Evolutionary conservation across 1,284 basidiomycete species (phyloP).

Genomic region (Phellopilus nigrolimitatus): DNA sequence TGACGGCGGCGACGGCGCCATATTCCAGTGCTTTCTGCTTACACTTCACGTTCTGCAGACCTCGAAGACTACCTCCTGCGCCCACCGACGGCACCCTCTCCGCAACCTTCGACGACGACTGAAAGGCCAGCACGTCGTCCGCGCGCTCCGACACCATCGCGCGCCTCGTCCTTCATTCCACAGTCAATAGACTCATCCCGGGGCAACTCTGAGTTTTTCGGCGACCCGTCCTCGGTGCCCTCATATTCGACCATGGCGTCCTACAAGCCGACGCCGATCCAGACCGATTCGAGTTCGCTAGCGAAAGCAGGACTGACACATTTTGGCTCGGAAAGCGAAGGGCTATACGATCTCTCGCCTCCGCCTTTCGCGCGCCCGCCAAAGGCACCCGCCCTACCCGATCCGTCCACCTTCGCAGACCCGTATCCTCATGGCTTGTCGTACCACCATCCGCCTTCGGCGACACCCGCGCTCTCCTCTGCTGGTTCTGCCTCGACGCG

Average conservation of each 20-base stretch:
- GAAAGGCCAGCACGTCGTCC: constrained; percentile 4
- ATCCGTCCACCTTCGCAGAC: constrained; percentile 58
- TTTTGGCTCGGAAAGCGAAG: constrained; percentile 37
- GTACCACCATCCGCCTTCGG: constrained; percentile 37
- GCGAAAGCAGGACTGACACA: constrained; percentile 16
- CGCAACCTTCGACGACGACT: constrained; percentile 10
- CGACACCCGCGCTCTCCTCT: constrained; percentile 57
- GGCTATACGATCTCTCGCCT: constrained; percentile 35
- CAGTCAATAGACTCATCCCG: constrained; percentile 4
- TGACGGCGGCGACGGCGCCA: not conserved
- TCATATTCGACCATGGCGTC: constrained; percentile 7
- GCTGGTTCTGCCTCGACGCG: constrained; percentile 63
- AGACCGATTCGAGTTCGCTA: constrained; percentile 1
- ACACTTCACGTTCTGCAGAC: constrained; percentile 1
- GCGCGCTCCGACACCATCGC: not conserved
- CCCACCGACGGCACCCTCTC: constrained; percentile 5
- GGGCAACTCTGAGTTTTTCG: constrained; percentile 16
- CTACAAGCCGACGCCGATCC: constrained; percentile 7
- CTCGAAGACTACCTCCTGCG: constrained; percentile 16
- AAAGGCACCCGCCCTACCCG: constrained; percentile 45
- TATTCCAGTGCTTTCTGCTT: not conserved
- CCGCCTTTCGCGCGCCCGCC: constrained; percentile 43
- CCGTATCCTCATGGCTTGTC: constrained; percentile 37
- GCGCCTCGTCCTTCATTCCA: not conserved
- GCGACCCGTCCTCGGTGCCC: constrained; percentile 1